Conservation (phyloP, 108 stramenopile species). For the Aurantiochytrium sp. region DNA sequence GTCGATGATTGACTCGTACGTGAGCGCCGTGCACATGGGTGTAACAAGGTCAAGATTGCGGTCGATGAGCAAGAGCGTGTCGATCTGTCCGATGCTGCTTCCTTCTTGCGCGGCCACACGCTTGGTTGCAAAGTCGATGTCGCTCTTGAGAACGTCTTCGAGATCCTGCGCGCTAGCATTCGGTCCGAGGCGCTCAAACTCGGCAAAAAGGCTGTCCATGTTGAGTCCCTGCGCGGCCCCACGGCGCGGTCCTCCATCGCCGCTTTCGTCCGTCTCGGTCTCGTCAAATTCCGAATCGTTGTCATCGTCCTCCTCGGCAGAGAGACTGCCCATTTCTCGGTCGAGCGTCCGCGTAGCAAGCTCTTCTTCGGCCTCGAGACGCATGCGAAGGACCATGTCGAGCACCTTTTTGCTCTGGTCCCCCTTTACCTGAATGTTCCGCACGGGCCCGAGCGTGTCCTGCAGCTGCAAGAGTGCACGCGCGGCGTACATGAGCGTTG, state of each 20-base stretch:
- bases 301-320: neutral
- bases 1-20: neutral
- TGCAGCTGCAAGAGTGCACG: conserved; percentile 9
- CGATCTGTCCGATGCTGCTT: neutral
- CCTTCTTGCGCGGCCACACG: neutral
- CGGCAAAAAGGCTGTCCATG: neutral
- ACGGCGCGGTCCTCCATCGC: no score
- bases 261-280: neutral
- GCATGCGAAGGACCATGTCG: conserved; percentile 11
- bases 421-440: neutral
- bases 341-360: neutral
- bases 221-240: neutral
- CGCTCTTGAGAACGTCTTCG: neutral
- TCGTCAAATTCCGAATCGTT: neutral
- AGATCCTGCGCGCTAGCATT: neutral
- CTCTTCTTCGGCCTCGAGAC: conserved; percentile 7
- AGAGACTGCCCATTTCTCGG: neutral
- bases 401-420: conserved; percentile 19
- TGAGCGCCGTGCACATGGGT: conserved; percentile 9
- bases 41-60: neutral
- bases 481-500: conserved; percentile 10
- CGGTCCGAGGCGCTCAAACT: neutral
- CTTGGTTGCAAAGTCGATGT: neutral
- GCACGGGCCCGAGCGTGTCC: neutral
- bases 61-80: neutral